Evolutionary conservation across 108 stramenopile genomes (phyloP), one percentile per base, ranked within the genome.

Genomic region (Cylindrotheca fusiformis): DNA sequence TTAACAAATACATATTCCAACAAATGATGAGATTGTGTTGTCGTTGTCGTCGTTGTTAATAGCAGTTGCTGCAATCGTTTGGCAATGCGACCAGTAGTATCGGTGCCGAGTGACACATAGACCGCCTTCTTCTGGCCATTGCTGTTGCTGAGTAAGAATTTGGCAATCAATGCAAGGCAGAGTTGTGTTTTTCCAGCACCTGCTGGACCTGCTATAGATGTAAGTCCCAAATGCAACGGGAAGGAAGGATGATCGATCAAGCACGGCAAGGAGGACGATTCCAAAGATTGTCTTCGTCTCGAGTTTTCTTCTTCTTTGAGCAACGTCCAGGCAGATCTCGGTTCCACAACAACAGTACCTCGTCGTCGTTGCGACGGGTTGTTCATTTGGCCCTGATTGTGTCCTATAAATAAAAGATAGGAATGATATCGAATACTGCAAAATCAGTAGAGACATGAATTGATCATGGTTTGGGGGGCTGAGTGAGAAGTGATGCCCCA

Each of bases 131-230:
- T 58, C 23, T 41, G 17, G 5, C 44, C 23, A 30, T 17, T 31
- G n/a, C n/a, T n/a, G 19, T 58, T 32, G 26, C 32, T 4, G 21
- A 26, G 23, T 6, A 58, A 46, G 8, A 24, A 52, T 65, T 72
- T 68, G 54, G 49, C 74, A 55, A 78, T 80, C 1, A 87, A 33
- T 19, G 77, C 66, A 17, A 86, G 52, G 28, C 80, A 81, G 4
- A 84, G 44, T 66, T 90, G 88, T 19, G 88, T 87, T 58, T 90
- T 90, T 10, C 88, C 88, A 25, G 72, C 72, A 50, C 88, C 88
- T 17, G 79, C 88, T 25, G 80, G 80, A 12, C 88, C 88, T 0
- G 81, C 73, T 19, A 90, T 20, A 41, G 86, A 83, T 14, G 76
- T 90, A 4, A 88, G 47, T 6, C 36, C 36, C 36, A 41, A 41